Evolutionary conservation across 2,329 filamentous ascomycete species (phyloP), one percentile per base, ranked within the genome.

Genomic region (Scedosporium minutisporum): DNA sequence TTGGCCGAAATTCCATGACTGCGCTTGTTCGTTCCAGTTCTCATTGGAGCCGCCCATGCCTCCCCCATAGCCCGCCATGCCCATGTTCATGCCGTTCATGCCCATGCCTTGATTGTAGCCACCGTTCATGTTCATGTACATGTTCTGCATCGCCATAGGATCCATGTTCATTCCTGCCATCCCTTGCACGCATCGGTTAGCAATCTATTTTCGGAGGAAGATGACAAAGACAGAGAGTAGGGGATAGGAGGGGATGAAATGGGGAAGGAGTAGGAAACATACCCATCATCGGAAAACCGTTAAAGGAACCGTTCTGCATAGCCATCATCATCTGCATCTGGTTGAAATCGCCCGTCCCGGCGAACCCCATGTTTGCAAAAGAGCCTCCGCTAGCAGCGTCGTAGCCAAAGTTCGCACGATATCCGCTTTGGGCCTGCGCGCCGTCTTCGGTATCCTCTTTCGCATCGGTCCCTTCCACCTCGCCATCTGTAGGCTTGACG

Each of bases 151-250:
- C 74, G 80, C 77, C 81, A 87, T 86, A 65, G 87, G 86, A 81
- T 93, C 89, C 90, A 96, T 95, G 75, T 83, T 83, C 88, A 93
- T 91, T 71, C 85, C 85, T 68, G 88, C 79, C 88, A 95, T 93
- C 71, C 86, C 89, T 90, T 67, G 1, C 51, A 55, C 51, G 51
- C 18, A 9, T 6, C 4, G 44, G 23, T 55, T 55, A 55, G 51
- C 51, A 23, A 14, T 14, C 12, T 23, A 23, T 9, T 48, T 21
- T 5, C 3, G 3, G 16, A 18, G 16, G 16, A n/a, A n/a, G n/a
- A 21, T 21, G 44, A 18, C 51, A 29, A 23, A 3, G 23, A 7
- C 14, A 29, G 21, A 23, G 51, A 27, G 7, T 3, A 9, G 6
- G 18, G 51, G 51, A 27, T 7, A 14, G 51, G 16, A 14, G 10